A percentile compares a stretch with the other conserved stretches of the same genome.
phyloP scores from a whole-genome alignment of 106 monocot genomes.

The Vanilla planifolia region DNA sequence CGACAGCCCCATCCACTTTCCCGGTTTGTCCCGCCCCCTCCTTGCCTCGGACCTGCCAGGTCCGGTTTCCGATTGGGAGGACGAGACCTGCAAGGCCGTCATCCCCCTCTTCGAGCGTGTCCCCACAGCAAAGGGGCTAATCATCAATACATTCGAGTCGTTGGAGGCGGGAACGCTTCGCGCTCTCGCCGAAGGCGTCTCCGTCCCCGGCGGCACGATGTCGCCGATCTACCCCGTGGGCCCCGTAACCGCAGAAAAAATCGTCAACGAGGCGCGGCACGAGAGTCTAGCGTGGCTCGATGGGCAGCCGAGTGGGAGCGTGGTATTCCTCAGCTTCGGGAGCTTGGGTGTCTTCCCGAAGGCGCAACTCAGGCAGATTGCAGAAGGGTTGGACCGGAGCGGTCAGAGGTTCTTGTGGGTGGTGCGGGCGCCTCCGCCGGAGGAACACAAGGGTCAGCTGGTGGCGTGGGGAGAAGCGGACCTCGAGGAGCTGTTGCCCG shows the following conservation, averaged over 20 bases:
- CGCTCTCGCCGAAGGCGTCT: conserved; percentile 19
- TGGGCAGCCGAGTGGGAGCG: conserved; percentile 44
- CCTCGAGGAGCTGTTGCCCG: conserved; percentile 39
- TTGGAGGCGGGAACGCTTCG: conserved; percentile 28
- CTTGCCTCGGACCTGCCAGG: conserved; percentile 17
- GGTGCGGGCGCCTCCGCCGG: conserved; percentile 27
- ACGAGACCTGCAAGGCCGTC: not conserved
- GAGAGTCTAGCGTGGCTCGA: conserved; percentile 54
- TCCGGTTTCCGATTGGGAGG: conserved; percentile 9
- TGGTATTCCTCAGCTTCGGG: conserved; percentile 74
- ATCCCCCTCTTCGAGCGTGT: conserved; percentile 6
- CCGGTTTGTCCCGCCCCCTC: conserved; percentile 21
- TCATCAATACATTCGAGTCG: conserved; percentile 44
- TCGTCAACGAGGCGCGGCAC: not conserved
- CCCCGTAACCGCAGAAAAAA: conserved; percentile 26
- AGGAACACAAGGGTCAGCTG: conserved; percentile 4
- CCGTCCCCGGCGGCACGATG: conserved; percentile 10
- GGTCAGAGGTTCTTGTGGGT: conserved; percentile 72
- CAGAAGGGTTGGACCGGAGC: conserved; percentile 50
- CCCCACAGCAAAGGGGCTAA: conserved; percentile 17
- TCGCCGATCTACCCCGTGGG: conserved; percentile 45
- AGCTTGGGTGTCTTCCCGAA: conserved; percentile 40
- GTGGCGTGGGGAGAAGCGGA: conserved; percentile 24
- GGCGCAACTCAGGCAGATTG: conserved; percentile 53
- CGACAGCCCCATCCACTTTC: conserved; percentile 12